Evolutionary conservation across 768 basidiomycete genomes (phyloP).

Genomic region (Pleurotus tuber-regium): DNA sequence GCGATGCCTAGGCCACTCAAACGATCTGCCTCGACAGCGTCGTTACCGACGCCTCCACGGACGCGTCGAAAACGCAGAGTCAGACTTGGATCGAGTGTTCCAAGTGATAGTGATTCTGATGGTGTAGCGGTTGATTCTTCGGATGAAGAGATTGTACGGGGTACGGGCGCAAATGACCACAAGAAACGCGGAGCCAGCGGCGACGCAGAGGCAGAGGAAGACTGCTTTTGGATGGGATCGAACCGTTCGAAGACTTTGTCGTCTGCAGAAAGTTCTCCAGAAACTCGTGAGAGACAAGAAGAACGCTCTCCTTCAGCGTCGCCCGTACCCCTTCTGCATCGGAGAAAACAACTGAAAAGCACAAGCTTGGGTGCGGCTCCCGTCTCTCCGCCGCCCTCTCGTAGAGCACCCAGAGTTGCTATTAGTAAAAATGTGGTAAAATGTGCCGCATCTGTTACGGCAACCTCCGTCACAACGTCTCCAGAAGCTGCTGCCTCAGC

Average conservation of each 20-base stretch:
- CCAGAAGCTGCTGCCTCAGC: not conserved
- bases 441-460: not conserved
- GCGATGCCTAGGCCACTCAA: not conserved
- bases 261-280: not conserved
- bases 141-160: not conserved
- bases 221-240: slow-evolving; percentile 6
- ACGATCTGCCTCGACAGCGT: slow-evolving; percentile 3
- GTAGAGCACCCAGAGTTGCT: not conserved
- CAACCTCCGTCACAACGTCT: not conserved
- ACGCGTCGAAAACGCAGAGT: slow-evolving; percentile 2
- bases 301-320: not conserved
- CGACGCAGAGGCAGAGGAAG: slow-evolving; percentile 1
- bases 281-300: not conserved
- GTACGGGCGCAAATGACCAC: not conserved
- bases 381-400: slow-evolving; percentile 8
- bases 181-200: not conserved
- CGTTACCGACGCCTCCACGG: slow-evolving; percentile 2
- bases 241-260: slow-evolving; percentile 3
- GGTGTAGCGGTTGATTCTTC: not conserved
- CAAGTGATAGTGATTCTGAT: slow-evolving; percentile 1
- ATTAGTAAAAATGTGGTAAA: not conserved
- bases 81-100: not conserved
- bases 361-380: slow-evolving; percentile 1
- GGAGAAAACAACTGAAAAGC: not conserved
- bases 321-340: slow-evolving; percentile 1